Evolutionary conservation across 2,329 filamentous ascomycete species (phyloP), one percentile per base, ranked within the genome.

Genomic region (Tolypocladium tundrense): DNA sequence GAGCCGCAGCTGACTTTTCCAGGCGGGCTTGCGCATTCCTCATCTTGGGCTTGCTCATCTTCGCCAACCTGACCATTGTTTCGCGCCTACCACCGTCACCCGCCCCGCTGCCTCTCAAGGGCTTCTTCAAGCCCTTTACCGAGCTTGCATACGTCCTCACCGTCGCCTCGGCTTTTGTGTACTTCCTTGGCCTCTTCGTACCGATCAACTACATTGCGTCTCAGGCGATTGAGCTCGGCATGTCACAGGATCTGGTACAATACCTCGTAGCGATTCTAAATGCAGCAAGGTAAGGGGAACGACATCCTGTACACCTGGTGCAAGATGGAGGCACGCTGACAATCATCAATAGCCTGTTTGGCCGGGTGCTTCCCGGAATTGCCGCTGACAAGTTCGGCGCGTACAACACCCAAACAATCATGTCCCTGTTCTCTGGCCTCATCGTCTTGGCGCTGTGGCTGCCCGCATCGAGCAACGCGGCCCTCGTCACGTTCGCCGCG

Each of bases 381-480:
- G 35, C 64, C 4, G 67, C 58, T 31, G 68, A 70, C 56, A 64
- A 60, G 53, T 41, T 65, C 39, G 68, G 68, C 3, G 61, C 57
- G 16, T 70, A 65, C 62, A 70, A 70, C 59, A 61, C 68, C 58
- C 65, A 68, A 42, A 76, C 79, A 53, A 66, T 78, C 10, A 72
- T 79, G 57, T 74, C 73, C 35, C 68, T 70, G 27, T 52, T 77
- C 45, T 72, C 78, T 7, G 61, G 64, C 10, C 63, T 69, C 41
- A 59, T 68, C 16, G 63, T 66, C 13, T 58, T 72, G 2, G 70
- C 60, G n/a, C 62, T 84, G 0, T 75, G 73, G 73, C 62, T 75
- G 1, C 68, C 70, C 0, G 73, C 64, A 4, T 27, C 55, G 3
- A 63, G 64, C 6, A 62, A 64, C 4, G 64, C 63, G 0, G 60